Evolutionary conservation across 2,329 filamentous ascomycete genomes (phyloP).

Genomic region (Pestalotiopsis sp.): DNA sequence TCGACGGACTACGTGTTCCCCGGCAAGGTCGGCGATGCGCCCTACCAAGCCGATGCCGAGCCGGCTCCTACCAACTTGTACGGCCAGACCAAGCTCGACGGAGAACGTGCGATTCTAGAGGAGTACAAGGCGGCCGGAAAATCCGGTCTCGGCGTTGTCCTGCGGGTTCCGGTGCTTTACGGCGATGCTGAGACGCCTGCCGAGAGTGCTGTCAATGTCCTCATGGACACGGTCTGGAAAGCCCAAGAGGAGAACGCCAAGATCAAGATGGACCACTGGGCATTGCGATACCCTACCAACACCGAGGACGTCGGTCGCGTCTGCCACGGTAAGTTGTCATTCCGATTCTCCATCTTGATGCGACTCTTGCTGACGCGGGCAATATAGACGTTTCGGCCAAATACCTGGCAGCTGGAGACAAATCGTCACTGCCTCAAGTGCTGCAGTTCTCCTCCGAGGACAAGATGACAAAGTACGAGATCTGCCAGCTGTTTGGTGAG

Average conservation of each 20-base stretch:
- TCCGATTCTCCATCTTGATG: too few relatives aligned
- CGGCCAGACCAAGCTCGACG: conserved; percentile 63
- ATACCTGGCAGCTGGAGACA: conserved; percentile 58
- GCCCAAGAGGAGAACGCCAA: conserved; percentile 64
- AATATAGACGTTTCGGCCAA: conserved; percentile 68
- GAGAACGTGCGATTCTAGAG: conserved; percentile 66
- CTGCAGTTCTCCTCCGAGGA: conserved; percentile 90
- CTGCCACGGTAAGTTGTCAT: conserved; percentile 59
- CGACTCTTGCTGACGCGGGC: neutral
- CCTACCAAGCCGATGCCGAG: conserved; percentile 68
- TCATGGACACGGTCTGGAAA: conserved; percentile 78
- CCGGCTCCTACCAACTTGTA: conserved; percentile 78
- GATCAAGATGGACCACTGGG: conserved; percentile 85
- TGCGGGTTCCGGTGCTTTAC: conserved; percentile 85
- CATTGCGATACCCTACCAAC: conserved; percentile 82
- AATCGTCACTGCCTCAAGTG: conserved; percentile 63
- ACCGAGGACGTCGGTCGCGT: conserved; percentile 85
- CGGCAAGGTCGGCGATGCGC: conserved; percentile 76
- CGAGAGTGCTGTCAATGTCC: conserved; percentile 82
- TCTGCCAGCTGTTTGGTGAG: conserved; percentile 76
- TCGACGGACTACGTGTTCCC: conserved; percentile 84
- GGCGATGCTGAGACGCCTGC: conserved; percentile 69
- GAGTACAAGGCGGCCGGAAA: conserved; percentile 53
- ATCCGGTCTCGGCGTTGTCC: conserved; percentile 63
- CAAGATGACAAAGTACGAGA: conserved; percentile 86